phyloP scores from a whole-genome alignment of 192 early-diverging fungal species.

The Backusella westeae region DNA sequence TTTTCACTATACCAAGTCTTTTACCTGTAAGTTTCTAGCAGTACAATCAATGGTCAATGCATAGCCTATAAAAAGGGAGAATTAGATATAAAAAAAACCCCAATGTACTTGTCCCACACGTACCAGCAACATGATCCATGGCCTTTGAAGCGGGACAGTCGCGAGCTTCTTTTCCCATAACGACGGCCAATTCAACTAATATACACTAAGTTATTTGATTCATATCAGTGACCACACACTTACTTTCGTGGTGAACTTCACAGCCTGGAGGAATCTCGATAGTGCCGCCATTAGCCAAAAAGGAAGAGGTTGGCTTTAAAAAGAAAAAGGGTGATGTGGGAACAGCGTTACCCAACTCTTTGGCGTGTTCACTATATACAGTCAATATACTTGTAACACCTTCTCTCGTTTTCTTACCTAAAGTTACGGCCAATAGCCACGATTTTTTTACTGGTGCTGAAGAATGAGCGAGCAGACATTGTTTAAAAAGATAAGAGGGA shows the following conservation, averaged over 20 bases:
- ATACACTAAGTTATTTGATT: not conserved
- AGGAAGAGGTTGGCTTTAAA: conserved; percentile 89
- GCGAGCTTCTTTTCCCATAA: conserved; percentile 80
- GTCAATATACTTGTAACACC: not conserved
- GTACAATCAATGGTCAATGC: conserved; percentile 91
- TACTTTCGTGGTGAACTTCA: conserved; percentile 83
- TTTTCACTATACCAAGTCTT: no score
- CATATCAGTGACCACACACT: not conserved
- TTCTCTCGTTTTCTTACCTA: conserved; percentile 39
- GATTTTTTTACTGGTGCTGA: conserved; percentile 77
- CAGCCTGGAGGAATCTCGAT: conserved; percentile 81
- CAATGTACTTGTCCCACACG: not conserved
- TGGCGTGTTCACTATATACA: conserved; percentile 77
- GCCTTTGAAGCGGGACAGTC: conserved; percentile 69
- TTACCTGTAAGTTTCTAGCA: conserved; percentile 80
- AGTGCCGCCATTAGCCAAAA: conserved; percentile 58
- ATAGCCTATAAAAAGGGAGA: conserved; percentile 50
- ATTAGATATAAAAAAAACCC: not conserved
- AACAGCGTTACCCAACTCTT: conserved; percentile 90
- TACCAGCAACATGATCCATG: conserved; percentile 56
- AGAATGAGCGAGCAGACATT: conserved; percentile 49
- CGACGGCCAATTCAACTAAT: conserved; percentile 86
- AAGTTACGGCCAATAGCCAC: conserved; percentile 93
- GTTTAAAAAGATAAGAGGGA: not conserved
- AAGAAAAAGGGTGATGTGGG: conserved; percentile 90